A percentile compares a stretch with the other conserved stretches of the same genome.
These are phyloP conservation scores for Colletotrichum sp. DNA, from an alignment of 2,329 filamentous ascomycete species.

Conservation along the genomic window DNA sequence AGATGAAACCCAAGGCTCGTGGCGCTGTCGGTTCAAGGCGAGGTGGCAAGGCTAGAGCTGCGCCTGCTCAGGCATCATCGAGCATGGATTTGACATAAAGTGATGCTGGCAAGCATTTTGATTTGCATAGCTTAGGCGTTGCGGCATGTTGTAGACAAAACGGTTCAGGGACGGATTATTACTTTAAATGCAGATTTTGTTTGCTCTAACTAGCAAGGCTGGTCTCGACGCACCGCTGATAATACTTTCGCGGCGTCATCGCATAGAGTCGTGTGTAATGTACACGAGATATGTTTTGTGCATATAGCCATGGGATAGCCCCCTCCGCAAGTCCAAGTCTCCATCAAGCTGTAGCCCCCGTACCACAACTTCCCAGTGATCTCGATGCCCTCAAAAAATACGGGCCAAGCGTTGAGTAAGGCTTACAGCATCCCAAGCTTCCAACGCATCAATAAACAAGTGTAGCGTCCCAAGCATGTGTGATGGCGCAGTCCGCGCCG, in stretches of 20 bases:
- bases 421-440: background rate
- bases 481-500: background rate
- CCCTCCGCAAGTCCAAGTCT: background rate
- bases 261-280: constrained; percentile 7
- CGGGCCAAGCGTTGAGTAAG: constrained; percentile 1
- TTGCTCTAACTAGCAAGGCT: constrained; percentile 16
- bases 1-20: constrained; percentile 24
- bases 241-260: background rate
- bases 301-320: constrained; percentile 10
- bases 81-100: constrained; percentile 21
- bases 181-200: constrained; percentile 19
- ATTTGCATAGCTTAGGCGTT: constrained; percentile 22
- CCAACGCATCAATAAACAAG: constrained; percentile 2
- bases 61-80: constrained; percentile 24
- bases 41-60: constrained; percentile 30
- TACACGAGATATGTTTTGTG: constrained; percentile 21
- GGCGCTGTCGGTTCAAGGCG: constrained; percentile 26
- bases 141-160: constrained; percentile 2
- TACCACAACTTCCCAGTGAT: constrained; percentile 7
- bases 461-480: background rate
- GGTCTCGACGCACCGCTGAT: constrained; percentile 5
- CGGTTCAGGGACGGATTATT: background rate
- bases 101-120: background rate
- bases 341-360: constrained; percentile 12
- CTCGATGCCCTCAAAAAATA: constrained; percentile 14